Evolutionary conservation across 805 yeast species (phyloP), one percentile per base, ranked within the genome.

Genomic region (Kodamaea hsintzibuensis): DNA sequence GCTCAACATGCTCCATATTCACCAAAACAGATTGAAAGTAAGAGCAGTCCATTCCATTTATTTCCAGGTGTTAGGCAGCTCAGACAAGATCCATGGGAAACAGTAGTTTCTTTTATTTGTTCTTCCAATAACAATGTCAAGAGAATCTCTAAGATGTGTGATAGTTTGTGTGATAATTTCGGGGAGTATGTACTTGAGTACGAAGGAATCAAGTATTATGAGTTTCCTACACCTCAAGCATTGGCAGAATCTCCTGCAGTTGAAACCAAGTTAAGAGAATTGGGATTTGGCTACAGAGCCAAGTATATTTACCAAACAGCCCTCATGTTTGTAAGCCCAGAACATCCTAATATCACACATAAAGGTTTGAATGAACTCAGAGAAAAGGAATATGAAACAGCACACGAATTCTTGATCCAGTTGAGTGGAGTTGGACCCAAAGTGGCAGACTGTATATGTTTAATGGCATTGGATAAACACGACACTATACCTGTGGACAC

Each of bases 1-100:
- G 53, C 57, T 0, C 77, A 70, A 16, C 96, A 91, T 65, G 55
- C 62, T 1, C 74, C 80, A 13, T 92, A 98, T 97, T 59, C 77
- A 1, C 54, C 58, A 0, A 78, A 69, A 17, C 95, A 90, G 64
- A 16, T 48, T 9, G 49, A 53, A 49, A 66, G 57, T 51, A 51
- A 72, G 64, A 57, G 49, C 16, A 62, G 74, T 2, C 74, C 78
- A 2, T 76, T 76, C 57, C 53, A 58, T 3, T 51, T 62, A 30
- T 83, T 83, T 52, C 75, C 75, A 3, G 98, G 98, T 0, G 84
- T 93, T 16, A 73, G 99, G 30, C 90, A 93, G 57, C 77, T 95
- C 25, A 78, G 92, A 38, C 98, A 95, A 68, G 97, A 93, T 59
- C 98, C 99, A 0, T 95, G 98, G 98, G 99, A 95, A 61, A 91